Percentiles rank a stretch among this genome's conserved stretches.
phyloP scores from a whole-genome alignment of 2,329 filamentous ascomycete genomes.

The Mycosphaerella arachidis region DNA sequence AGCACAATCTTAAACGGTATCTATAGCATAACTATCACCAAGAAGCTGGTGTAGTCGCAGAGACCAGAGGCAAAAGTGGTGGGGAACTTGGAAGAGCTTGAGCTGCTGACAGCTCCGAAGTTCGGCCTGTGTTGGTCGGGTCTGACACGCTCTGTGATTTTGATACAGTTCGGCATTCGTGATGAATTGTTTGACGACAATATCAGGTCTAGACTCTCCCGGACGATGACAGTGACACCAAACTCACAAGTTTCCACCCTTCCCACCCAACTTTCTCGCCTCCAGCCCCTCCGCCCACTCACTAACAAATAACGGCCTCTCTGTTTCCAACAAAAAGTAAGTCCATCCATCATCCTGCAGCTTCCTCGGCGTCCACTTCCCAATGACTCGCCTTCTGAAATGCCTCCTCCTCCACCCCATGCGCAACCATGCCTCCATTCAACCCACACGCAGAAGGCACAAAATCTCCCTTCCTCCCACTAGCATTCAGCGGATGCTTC shows the following conservation, averaged over 20 bases:
- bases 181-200: too few species aligned
- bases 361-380: slow-evolving; percentile 12
- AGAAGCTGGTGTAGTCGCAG: too few species aligned
- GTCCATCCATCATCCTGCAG: slow-evolving; percentile 9
- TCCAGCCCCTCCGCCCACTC: slow-evolving; percentile 13
- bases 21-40: too few species aligned
- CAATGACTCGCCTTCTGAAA: slow-evolving; percentile 10
- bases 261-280: slow-evolving; percentile 4
- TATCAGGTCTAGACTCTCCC: too few species aligned
- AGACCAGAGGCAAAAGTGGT: neutral
- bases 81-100: neutral
- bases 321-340: slow-evolving; percentile 15
- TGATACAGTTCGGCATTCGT: neutral
- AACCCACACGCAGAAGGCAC: slow-evolving; percentile 13
- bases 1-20: too few species aligned
- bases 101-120: neutral
- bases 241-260: neutral
- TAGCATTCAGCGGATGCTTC: slow-evolving; percentile 32
- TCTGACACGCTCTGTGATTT: too few species aligned
- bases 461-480: slow-evolving; percentile 5
- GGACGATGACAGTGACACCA: too few species aligned
- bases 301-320: slow-evolving; percentile 13
- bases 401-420: slow-evolving; percentile 12
- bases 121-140: neutral
- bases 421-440: slow-evolving; percentile 12